Percentiles rank a stretch among this genome's conserved stretches.
These are phyloP conservation scores for Sorghum bicolor DNA, from an alignment of 176 grass and related monocot genomes.

Conservation along the genomic window DNA sequence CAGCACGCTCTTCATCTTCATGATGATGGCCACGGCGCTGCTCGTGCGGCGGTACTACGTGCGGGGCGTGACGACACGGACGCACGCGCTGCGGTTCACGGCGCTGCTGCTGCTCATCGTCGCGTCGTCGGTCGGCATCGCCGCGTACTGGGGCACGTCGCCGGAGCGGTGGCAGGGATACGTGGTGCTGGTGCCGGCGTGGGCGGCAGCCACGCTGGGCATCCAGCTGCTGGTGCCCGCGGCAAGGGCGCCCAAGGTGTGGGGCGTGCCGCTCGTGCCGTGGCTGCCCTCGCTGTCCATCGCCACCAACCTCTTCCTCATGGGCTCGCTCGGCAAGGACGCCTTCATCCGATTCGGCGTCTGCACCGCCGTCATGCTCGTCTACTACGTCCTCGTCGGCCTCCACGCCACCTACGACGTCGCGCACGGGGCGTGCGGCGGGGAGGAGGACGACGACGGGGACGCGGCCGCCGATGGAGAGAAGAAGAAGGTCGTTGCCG, in stretches of 20 bases:
- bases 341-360: constrained; percentile 75
- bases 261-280: constrained; percentile 90
- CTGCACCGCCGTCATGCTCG: constrained; percentile 70
- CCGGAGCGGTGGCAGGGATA: constrained; percentile 60
- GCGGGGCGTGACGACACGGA: constrained; percentile 49
- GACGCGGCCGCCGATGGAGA: not conserved
- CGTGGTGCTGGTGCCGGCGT: constrained; percentile 58
- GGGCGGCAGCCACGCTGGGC: constrained; percentile 60
- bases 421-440: constrained; percentile 45
- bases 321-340: constrained; percentile 71
- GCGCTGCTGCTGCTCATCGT: constrained; percentile 46
- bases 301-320: constrained; percentile 91
- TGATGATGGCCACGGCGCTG: constrained; percentile 86
- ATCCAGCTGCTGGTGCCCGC: constrained; percentile 64
- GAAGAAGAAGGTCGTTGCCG: constrained; percentile 3
- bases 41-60: constrained; percentile 72
- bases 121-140: constrained; percentile 53
- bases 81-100: constrained; percentile 39
- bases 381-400: constrained; percentile 86
- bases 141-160: constrained; percentile 66
- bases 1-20: constrained; percentile 97
- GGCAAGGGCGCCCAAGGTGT: constrained; percentile 59
- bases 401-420: constrained; percentile 92
- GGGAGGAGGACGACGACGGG: not conserved
- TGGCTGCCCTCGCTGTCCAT: constrained; percentile 97